A percentile compares a stretch with the other conserved stretches of the same genome.
Conservation (phyloP, 139 green algal species). For the Mesostigma viride region DNA sequence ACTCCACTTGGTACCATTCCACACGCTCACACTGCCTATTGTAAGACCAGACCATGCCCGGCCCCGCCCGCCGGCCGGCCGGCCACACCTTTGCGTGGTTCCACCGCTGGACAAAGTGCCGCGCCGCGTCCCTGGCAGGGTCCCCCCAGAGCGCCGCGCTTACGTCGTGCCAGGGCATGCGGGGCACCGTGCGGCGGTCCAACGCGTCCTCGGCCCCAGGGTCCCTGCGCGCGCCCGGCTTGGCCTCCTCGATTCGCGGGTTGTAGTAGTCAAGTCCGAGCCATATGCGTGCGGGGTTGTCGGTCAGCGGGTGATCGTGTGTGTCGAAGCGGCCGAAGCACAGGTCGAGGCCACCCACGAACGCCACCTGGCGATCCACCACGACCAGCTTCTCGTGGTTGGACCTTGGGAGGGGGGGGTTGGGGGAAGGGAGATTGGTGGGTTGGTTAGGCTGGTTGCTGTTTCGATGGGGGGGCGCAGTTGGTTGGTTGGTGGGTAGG, state of each 20-base stretch:
- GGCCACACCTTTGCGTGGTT: conserved; percentile 9
- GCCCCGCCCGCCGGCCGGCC: too few species aligned
- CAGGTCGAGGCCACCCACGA: neutral
- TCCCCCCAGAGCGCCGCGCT: neutral
- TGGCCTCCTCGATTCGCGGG: neutral
- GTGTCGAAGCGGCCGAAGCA: neutral
- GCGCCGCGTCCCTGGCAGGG: conserved; percentile 1
- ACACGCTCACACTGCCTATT: too few species aligned
- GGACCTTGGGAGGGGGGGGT: neutral
- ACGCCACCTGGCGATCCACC: conserved; percentile 3
- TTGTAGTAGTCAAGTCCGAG: conserved; percentile 13
- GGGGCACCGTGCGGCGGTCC: neutral
- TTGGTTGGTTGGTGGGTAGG: too few species aligned
- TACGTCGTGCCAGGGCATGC: conserved; percentile 16
- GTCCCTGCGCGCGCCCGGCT: conserved; percentile 3
- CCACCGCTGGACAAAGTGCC: conserved; percentile 14
- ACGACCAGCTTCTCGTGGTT: conserved; percentile 17
- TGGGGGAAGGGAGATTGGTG: too few species aligned
- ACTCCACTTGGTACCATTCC: too few species aligned
- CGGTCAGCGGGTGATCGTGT: neutral
- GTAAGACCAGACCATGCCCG: too few species aligned
- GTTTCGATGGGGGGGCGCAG: too few species aligned
- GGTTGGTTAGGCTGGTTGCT: too few species aligned
- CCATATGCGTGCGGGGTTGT: neutral
- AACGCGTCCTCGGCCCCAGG: conserved; percentile 5